A percentile compares a stretch with the other conserved stretches of the same genome.
Conservation (phyloP, 2,329 filamentous ascomycete genomes). For the Paramyrothecium sp. region DNA sequence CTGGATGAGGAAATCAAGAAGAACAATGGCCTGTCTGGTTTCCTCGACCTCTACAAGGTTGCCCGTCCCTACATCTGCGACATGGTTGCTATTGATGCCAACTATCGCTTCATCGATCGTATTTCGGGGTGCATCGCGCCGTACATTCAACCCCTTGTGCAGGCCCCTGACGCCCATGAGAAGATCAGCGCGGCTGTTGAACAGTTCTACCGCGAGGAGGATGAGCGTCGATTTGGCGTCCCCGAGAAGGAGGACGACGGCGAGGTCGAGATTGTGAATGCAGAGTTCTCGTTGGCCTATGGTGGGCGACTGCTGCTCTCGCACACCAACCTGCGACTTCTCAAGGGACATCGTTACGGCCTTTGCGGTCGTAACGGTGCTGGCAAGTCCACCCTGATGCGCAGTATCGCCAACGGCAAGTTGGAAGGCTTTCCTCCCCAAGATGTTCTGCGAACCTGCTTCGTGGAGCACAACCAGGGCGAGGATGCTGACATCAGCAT, state of each 20-base stretch:
- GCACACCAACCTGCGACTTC: slow-evolving; percentile 88
- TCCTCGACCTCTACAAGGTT: slow-evolving; percentile 62
- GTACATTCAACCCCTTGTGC: slow-evolving; percentile 72
- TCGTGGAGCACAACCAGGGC: slow-evolving; percentile 98
- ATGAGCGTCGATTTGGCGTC: slow-evolving; percentile 81
- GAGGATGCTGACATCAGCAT: slow-evolving; percentile 97
- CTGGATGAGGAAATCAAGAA: slow-evolving; percentile 76
- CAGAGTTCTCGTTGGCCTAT: slow-evolving; percentile 95
- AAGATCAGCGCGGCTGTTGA: slow-evolving; percentile 73
- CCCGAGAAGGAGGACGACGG: slow-evolving; percentile 87
- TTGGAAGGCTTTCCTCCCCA: slow-evolving; percentile 94
- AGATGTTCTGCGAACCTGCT: slow-evolving; percentile 91
- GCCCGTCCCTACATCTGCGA: slow-evolving; percentile 73
- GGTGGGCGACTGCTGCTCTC: slow-evolving; percentile 96
- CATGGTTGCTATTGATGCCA: slow-evolving; percentile 86
- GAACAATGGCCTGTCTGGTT: slow-evolving; percentile 59
- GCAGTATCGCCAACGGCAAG: slow-evolving; percentile 92
- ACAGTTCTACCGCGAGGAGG: slow-evolving; percentile 76
- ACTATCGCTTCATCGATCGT: slow-evolving; percentile 74
- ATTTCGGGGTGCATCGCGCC: slow-evolving; percentile 68
- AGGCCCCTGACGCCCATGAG: slow-evolving; percentile 56
- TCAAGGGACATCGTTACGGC: slow-evolving; percentile 97
- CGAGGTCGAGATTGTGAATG: slow-evolving; percentile 95
- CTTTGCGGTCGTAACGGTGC: slow-evolving; percentile 96
- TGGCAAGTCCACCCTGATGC: slow-evolving; percentile 99